Base-by-base conservation (phyloP, 768 basidiomycete species). In the Russula sp. region DNA sequence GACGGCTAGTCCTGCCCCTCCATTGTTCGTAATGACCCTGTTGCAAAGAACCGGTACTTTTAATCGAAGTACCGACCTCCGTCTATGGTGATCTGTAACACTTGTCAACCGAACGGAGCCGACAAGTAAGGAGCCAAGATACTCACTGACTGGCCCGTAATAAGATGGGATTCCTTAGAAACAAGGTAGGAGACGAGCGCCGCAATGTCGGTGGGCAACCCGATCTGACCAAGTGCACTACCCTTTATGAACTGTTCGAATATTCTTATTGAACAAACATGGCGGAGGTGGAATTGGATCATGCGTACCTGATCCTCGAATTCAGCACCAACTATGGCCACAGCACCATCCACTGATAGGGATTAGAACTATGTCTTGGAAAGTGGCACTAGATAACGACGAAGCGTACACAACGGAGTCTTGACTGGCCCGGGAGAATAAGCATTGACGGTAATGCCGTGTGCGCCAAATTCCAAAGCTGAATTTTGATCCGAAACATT, bases 151-250 rank as follows among this genome's bases (percentile, higher is more conserved):
- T 67, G 67, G 14, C 75, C 75, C 0, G 75, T 75, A 11, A 75
- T 72, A 49, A 72, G 74, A 10, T 58, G 42, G 3, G 75, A 70
- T 20, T 73, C 69, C 48, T 71, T 69, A 10, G 73, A 71, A 7
- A 72, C 75, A 28, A 76, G 68, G 68, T 73, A 76, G 7, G 75
- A 72, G 1, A 76, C 75, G 2, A 76, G 38, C 10, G 56, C 58
- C 2, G 75, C 73, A 30, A 76, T 61, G 49, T 76, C 70, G 8
- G 64, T 53, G 0, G 74, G 63, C 9, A 61, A 64, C 20, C 71
- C 70, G 54, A 72, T 60, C n/a, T 62, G 48, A 5, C 70, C 69
- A 13, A 70, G 61, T 20, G 72, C 68, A 0, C 67, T 61, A 48
- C 28, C 11, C 49, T 70, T 42, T 14, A 59, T 38, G 34, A 59